Percentiles rank a stretch among this genome's conserved stretches.
Evolutionary conservation across 805 yeast species (phyloP).

Genomic region (Metschnikowia amazonensis): DNA sequence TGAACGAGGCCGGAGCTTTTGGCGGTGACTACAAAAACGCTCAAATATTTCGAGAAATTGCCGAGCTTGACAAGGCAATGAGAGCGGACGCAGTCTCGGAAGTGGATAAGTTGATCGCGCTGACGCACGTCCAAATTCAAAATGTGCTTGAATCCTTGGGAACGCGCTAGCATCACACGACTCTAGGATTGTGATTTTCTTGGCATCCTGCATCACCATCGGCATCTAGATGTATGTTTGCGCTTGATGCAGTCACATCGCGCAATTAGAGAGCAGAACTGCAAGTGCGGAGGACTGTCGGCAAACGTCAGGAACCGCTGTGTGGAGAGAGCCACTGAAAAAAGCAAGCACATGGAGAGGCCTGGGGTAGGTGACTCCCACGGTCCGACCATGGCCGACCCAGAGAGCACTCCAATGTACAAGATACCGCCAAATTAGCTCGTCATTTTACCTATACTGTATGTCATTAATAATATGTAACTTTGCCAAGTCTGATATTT

Average conservation of each 20-base stretch:
- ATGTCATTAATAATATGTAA: background rate
- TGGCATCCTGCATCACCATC: background rate
- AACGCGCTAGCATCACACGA: background rate
- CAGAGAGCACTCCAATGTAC: no score
- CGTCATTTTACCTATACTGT: no score
- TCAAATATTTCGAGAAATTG: constrained; percentile 10
- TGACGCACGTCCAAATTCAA: constrained; percentile 10
- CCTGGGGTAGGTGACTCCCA: background rate
- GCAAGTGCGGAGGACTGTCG: background rate
- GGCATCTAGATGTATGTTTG: background rate
- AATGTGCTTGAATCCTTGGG: constrained; percentile 2
- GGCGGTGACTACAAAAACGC: constrained; percentile 10
- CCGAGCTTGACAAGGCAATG: constrained; percentile 12
- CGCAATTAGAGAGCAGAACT: background rate
- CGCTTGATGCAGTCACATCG: background rate
- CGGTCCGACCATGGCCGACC: no score
- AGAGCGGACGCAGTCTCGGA: constrained; percentile 8
- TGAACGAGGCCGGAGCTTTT: constrained; percentile 8
- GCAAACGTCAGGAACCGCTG: no score
- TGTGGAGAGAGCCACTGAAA: background rate
- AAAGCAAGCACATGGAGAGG: background rate
- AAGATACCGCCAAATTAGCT: no score
- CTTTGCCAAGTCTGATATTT: background rate
- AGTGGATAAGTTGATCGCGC: constrained; percentile 12
- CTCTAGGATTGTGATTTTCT: background rate